phyloP scores from a whole-genome alignment of 83 land plant genomes.

The Picea mariana region DNA sequence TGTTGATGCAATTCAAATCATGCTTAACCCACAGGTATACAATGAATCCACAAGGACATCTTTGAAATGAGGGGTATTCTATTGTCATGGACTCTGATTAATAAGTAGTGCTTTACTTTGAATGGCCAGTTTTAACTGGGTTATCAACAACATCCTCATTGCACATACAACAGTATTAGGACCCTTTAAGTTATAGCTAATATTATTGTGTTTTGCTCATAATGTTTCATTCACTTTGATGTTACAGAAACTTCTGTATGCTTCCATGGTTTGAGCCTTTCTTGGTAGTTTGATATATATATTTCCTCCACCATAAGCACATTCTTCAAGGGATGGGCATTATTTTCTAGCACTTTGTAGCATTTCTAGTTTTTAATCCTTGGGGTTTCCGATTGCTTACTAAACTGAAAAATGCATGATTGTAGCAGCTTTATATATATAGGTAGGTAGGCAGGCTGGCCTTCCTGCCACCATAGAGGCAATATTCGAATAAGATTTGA shows the following conservation, averaged over 20 bases:
- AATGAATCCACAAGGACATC: background rate
- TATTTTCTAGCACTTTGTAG: background rate
- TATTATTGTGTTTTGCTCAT: too few relatives aligned
- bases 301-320: background rate
- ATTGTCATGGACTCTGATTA: slow-evolving; percentile 1
- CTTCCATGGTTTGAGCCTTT: background rate
- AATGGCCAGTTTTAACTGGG: too few relatives aligned
- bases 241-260: background rate
- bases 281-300: background rate
- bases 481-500: too few relatives aligned
- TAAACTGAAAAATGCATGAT: too few relatives aligned
- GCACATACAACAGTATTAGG: too few relatives aligned
- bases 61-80: background rate
- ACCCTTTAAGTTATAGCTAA: too few relatives aligned
- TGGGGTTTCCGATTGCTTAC: background rate
- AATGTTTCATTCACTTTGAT: too few relatives aligned
- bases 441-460: too few relatives aligned
- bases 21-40: slow-evolving; percentile 73
- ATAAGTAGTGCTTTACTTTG: background rate
- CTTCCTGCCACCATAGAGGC: too few relatives aligned
- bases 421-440: too few relatives aligned
- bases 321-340: background rate
- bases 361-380: background rate
- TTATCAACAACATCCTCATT: too few relatives aligned
- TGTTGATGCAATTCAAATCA: slow-evolving; percentile 67